A percentile compares a stretch with the other conserved stretches of the same genome.
phyloP scores from a whole-genome alignment of 345 rosid species.

The Brassica incana region DNA sequence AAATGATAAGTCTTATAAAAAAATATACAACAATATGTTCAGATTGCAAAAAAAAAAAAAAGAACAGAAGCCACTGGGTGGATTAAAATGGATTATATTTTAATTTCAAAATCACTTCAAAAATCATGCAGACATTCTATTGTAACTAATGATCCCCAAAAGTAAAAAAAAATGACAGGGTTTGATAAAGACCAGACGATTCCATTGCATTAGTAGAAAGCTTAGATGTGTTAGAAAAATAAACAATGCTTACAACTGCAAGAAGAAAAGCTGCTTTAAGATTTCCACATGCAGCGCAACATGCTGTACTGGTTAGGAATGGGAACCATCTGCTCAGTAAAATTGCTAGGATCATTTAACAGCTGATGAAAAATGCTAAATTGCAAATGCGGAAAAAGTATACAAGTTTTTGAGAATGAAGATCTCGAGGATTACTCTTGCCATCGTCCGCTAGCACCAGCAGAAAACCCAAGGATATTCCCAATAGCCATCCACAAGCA shows the following conservation, averaged over 20 bases:
- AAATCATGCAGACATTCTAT: neutral
- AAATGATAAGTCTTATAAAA: slow-evolving; percentile 5
- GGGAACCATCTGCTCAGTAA: slow-evolving; percentile 88
- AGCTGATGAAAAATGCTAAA: slow-evolving; percentile 11
- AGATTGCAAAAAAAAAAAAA: neutral
- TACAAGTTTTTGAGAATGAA: slow-evolving; percentile 1
- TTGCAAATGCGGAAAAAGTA: slow-evolving; percentile 19
- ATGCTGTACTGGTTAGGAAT: slow-evolving; percentile 80
- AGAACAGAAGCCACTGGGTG: neutral
- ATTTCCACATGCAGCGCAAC: slow-evolving; percentile 97
- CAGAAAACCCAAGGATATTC: slow-evolving; percentile 92
- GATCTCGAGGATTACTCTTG: slow-evolving; percentile 57
- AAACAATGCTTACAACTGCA: slow-evolving; percentile 69
- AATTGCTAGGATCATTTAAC: slow-evolving; percentile 3
- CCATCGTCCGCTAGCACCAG: slow-evolving; percentile 95
- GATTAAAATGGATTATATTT: neutral
- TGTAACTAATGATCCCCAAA: neutral
- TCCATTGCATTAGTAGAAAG: neutral
- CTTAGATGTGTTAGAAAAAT: slow-evolving; percentile 21
- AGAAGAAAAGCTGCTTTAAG: slow-evolving; percentile 96
- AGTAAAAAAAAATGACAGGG: slow-evolving; percentile 1
- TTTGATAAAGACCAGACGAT: neutral
- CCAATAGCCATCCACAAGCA: slow-evolving; percentile 99
- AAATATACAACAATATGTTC: neutral
- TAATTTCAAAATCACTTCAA: neutral